Evolutionary conservation across 1,139 yeast genomes (phyloP).

Genomic region (Candida sp.): DNA sequence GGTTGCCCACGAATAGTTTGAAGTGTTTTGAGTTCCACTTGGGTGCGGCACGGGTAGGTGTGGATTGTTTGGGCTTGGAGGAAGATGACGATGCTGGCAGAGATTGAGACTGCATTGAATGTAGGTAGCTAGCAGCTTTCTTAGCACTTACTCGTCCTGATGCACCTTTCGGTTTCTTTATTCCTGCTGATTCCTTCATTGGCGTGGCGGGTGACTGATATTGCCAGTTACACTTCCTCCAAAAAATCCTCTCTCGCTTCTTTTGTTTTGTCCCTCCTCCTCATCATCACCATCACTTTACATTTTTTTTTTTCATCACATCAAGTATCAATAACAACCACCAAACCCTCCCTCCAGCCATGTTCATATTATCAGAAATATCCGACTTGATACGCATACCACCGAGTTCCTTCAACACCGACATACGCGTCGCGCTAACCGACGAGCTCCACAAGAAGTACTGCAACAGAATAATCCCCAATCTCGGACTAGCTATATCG

Average conservation of each 20-base stretch:
- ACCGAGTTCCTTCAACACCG: constrained; percentile 80
- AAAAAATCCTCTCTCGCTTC: neutral
- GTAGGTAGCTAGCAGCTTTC: constrained; percentile 47
- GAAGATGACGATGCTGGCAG: constrained; percentile 1
- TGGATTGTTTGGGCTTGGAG: neutral
- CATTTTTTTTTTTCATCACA: neutral
- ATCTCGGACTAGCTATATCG: constrained; percentile 82
- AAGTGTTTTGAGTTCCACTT: constrained; percentile 75
- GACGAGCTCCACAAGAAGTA: constrained; percentile 86
- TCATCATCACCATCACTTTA: constrained; percentile 3
- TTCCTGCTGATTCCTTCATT: constrained; percentile 13
- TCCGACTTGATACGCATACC: constrained; percentile 88
- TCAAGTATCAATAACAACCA: neutral
- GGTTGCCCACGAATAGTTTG: constrained; percentile 74
- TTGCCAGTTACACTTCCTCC: neutral
- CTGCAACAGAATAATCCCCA: constrained; percentile 81
- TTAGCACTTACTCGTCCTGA: constrained; percentile 11
- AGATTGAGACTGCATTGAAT: constrained; percentile 16
- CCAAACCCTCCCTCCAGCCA: constrained; percentile 23
- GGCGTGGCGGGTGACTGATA: neutral
- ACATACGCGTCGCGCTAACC: constrained; percentile 70
- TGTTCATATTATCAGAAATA: constrained; percentile 85
- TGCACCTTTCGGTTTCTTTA: constrained; percentile 15
- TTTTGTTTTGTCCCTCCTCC: neutral
- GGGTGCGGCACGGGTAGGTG: constrained; percentile 30